phyloP scores from a whole-genome alignment of 169 alveolate species.

The Cryptosporidium ryanae region DNA sequence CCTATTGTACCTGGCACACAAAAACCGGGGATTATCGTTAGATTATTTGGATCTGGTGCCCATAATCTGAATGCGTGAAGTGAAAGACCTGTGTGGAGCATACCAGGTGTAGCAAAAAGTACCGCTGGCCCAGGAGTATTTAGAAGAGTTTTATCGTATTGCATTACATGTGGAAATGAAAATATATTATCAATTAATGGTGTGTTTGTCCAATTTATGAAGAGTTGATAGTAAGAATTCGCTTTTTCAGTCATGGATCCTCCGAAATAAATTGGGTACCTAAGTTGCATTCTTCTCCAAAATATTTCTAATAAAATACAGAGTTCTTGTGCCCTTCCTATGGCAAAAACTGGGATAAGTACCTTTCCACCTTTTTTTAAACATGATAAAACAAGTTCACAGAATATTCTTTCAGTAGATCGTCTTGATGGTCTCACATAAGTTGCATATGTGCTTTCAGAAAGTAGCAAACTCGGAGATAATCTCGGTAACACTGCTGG shows the following conservation, averaged over 20 bases:
- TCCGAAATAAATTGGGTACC: conserved; percentile 95
- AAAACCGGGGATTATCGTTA: conserved; percentile 97
- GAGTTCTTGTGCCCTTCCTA: conserved; percentile 98
- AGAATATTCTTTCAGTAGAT: conserved; percentile 95
- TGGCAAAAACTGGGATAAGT: conserved; percentile 98
- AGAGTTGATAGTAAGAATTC: conserved; percentile 92
- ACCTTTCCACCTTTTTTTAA: conserved; percentile 90
- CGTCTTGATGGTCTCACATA: conserved; percentile 94
- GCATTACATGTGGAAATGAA: conserved; percentile 91
- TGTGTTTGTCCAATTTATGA: conserved; percentile 93
- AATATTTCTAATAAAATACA: conserved; percentile 95
- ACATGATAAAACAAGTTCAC: conserved; percentile 87
- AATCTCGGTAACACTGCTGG: conserved; percentile 94
- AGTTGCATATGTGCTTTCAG: conserved; percentile 98
- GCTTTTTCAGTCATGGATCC: conserved; percentile 98
- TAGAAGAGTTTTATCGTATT: conserved; percentile 89
- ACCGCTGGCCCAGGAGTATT: conserved; percentile 96
- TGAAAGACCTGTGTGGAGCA: conserved; percentile 98
- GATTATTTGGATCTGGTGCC: conserved; percentile 94
- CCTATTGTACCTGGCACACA: conserved; percentile 99
- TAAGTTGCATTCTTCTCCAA: conserved; percentile 94
- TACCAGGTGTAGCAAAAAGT: conserved; percentile 99
- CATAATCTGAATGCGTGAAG: conserved; percentile 95
- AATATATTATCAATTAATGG: conserved; percentile 89
- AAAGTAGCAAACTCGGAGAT: conserved; percentile 92